A percentile compares a stretch with the other conserved stretches of the same genome.
phyloP scores from a whole-genome alignment of 371 early-diverging fungal genomes.

The Phascolomyces articulosus region DNA sequence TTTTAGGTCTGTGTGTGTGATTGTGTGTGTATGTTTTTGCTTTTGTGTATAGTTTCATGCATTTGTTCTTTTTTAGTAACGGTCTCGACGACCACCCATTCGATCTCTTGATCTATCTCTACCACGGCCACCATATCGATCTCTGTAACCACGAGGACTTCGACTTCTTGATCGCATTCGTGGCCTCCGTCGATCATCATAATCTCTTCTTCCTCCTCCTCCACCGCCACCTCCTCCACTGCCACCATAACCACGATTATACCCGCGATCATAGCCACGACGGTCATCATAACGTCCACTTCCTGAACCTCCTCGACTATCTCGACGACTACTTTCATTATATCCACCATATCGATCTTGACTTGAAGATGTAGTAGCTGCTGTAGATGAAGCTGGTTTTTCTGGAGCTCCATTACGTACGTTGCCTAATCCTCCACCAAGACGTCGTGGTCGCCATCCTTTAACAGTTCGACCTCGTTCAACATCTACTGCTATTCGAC shows the following conservation, averaged over 20 bases:
- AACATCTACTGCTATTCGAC: conserved; percentile 92
- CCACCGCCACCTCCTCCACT: conserved; percentile 28
- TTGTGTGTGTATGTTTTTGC: no score
- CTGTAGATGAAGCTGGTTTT: conserved; percentile 45
- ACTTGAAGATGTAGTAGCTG: conserved; percentile 39
- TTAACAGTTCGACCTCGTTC: conserved; percentile 96
- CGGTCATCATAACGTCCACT: not conserved
- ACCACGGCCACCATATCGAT: conserved; percentile 48
- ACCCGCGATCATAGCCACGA: conserved; percentile 31
- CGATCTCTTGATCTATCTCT: conserved; percentile 55
- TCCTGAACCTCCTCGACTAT: conserved; percentile 15
- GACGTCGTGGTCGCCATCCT: conserved; percentile 91
- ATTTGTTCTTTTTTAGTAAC: conserved; percentile 50
- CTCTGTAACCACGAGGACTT: conserved; percentile 41
- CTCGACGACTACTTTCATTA: conserved; percentile 14
- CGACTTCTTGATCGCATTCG: conserved; percentile 47
- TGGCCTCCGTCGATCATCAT: conserved; percentile 40
- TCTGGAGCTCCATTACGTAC: conserved; percentile 72
- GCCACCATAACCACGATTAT: conserved; percentile 30
- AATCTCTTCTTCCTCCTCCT: conserved; percentile 38
- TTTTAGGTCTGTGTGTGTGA: no score
- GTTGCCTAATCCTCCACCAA: conserved; percentile 93
- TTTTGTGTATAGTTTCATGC: no score
- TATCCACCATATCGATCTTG: conserved; percentile 24
- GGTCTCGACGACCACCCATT: conserved; percentile 48